A percentile compares a stretch with the other conserved stretches of the same genome.
Evolutionary conservation across 768 basidiomycete genomes (phyloP).

Genomic region (Podaxis rugospora): DNA sequence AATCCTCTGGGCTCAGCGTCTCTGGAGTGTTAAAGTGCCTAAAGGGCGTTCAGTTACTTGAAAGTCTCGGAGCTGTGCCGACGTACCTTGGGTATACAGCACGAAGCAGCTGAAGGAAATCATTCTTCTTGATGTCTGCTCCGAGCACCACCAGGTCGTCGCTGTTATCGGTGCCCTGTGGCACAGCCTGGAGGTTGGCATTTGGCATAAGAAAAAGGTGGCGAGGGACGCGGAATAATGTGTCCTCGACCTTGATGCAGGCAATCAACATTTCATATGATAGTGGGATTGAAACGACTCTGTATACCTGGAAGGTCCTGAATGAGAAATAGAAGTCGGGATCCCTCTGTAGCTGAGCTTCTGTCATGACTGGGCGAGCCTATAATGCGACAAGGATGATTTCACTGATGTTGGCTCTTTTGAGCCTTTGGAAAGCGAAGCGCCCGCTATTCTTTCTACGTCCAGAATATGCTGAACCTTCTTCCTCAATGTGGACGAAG

Average conservation of each 20-base stretch:
- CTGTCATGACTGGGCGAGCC: neutral
- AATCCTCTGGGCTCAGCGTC: neutral
- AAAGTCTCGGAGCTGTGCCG: neutral
- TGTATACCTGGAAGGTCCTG: constrained; percentile 6
- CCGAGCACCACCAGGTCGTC: constrained; percentile 8
- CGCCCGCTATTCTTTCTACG: neutral
- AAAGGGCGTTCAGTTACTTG: neutral
- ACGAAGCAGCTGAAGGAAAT: constrained; percentile 6
- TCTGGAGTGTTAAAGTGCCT: constrained; percentile 6
- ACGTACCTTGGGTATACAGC: constrained; percentile 8
- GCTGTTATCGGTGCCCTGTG: neutral
- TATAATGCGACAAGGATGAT: neutral
- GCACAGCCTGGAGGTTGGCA: constrained; percentile 6
- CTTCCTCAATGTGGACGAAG: neutral
- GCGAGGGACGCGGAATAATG: constrained; percentile 7
- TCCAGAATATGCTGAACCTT: neutral
- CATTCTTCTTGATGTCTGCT: constrained; percentile 4
- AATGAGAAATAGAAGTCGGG: constrained; percentile 9
- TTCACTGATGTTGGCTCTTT: neutral
- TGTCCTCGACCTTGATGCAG: constrained; percentile 1
- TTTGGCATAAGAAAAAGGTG: constrained; percentile 7
- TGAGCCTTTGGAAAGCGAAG: neutral
- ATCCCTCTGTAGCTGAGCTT: neutral
- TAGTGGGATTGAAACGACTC: neutral
- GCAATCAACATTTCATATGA: neutral